Percentiles rank a stretch among this genome's conserved stretches.
Conservation (phyloP, 2,329 filamentous ascomycete genomes). For the Escovopsis sp. region DNA sequence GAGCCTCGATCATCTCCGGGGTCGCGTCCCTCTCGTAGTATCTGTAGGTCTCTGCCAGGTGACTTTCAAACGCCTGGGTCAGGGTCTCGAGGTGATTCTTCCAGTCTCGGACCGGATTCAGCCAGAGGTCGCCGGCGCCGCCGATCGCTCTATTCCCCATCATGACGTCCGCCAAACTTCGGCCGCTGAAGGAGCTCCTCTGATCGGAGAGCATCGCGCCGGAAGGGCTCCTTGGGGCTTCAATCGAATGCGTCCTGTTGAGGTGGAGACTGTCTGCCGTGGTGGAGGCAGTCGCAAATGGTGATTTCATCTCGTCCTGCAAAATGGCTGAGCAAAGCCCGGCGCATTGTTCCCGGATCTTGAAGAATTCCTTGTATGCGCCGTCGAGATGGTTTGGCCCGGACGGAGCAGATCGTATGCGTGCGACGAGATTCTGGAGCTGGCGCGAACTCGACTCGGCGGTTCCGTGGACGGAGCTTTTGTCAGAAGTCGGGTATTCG, state of each 20-base stretch:
- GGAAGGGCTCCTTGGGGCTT: slow-evolving; percentile 16
- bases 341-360: slow-evolving; percentile 24
- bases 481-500: slow-evolving; percentile 15
- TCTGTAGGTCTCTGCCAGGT: slow-evolving; percentile 28
- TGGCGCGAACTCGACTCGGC: slow-evolving; percentile 20
- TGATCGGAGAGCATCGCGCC: slow-evolving; percentile 15
- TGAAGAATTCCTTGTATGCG: slow-evolving; percentile 28
- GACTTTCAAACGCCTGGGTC: slow-evolving; percentile 24
- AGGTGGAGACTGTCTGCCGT: slow-evolving; percentile 10
- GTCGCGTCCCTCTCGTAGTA: slow-evolving; percentile 29
- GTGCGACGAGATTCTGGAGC: slow-evolving; percentile 19
- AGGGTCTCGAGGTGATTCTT: slow-evolving; percentile 26
- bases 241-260: slow-evolving; percentile 16
- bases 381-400: slow-evolving; percentile 24
- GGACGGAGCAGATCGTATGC: slow-evolving; percentile 18
- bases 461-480: slow-evolving; percentile 12
- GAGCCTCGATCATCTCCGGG: slow-evolving; percentile 23
- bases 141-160: slow-evolving; percentile 10
- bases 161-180: slow-evolving; percentile 18
- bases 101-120: slow-evolving; percentile 29
- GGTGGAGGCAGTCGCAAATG: slow-evolving; percentile 6
- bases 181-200: slow-evolving; percentile 22
- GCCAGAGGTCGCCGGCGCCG: slow-evolving; percentile 16
- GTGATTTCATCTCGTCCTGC: slow-evolving; percentile 22
- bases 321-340: slow-evolving; percentile 25